These are phyloP conservation scores for Cryptosporidium bovis DNA, from an alignment of 169 alveolate genomes.

Conservation along the genomic window DNA sequence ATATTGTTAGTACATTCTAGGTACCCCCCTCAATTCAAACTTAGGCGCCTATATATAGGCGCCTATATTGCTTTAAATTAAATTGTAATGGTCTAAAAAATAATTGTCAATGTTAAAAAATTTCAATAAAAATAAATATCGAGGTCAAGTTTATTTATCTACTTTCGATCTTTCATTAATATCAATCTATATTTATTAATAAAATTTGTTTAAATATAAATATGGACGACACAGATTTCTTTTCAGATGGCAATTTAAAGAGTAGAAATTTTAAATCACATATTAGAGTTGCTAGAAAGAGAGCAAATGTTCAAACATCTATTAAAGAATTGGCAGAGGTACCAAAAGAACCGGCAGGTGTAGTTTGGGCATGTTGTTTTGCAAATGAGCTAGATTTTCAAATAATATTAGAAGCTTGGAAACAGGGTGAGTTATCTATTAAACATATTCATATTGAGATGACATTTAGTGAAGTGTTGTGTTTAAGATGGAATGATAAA, in stretches of 20 bases:
- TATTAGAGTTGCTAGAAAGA: conserved; percentile 23
- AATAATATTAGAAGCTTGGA: conserved; percentile 63
- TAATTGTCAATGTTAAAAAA: no score
- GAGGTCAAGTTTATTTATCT: no score
- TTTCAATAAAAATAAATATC: no score
- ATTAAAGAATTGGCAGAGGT: conserved; percentile 40
- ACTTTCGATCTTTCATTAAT: no score
- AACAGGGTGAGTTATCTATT: conserved; percentile 47
- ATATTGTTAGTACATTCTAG: no score
- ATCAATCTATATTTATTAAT: no score
- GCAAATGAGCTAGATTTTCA: conserved; percentile 66
- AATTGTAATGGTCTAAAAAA: no score
- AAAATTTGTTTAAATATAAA: background rate
- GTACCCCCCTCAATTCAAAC: no score
- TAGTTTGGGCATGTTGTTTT: conserved; percentile 73
- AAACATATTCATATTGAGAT: conserved; percentile 52
- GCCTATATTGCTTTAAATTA: no score
- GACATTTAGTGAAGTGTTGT: conserved; percentile 65
- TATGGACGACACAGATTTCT: conserved; percentile 61
- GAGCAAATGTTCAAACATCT: conserved; percentile 71
- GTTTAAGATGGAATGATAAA: conserved; percentile 50
- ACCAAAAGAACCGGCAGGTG: conserved; percentile 62
- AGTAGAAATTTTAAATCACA: conserved; percentile 46
- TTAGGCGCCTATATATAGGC: no score
- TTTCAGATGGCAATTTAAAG: conserved; percentile 56